Evolutionary conservation across 2,329 filamentous ascomycete genomes (phyloP).

Genomic region (Monosporascus sp.): DNA sequence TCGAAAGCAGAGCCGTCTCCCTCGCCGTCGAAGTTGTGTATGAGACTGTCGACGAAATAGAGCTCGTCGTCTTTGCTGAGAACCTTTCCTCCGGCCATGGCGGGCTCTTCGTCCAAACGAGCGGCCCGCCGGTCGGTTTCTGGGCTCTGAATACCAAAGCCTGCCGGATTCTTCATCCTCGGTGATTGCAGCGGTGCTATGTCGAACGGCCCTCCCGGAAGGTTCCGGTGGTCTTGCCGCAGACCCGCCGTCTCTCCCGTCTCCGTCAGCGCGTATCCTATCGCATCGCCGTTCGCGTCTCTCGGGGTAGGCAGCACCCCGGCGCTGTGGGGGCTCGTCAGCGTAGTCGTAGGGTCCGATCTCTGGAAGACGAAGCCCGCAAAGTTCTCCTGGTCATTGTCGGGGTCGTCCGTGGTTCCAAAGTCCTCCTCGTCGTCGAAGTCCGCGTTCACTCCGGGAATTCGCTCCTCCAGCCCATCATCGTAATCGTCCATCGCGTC

Average conservation of each 20-base stretch:
- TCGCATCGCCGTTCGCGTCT: slow-evolving; percentile 48
- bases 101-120: slow-evolving; percentile 11
- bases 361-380: slow-evolving; percentile 54
- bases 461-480: slow-evolving; percentile 61
- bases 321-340: slow-evolving; percentile 45
- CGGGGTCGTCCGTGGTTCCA: slow-evolving; percentile 37
- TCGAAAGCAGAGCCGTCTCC: slow-evolving; percentile 58
- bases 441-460: slow-evolving; percentile 51
- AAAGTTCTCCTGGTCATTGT: slow-evolving; percentile 57
- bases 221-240: slow-evolving; percentile 8
- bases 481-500: slow-evolving; percentile 63
- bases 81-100: slow-evolving; percentile 5
- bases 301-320: slow-evolving; percentile 48
- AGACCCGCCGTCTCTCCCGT: slow-evolving; percentile 40
- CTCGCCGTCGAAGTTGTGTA: slow-evolving; percentile 46
- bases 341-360: slow-evolving; percentile 45
- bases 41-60: slow-evolving; percentile 64
- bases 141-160: slow-evolving; percentile 40
- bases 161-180: slow-evolving; percentile 23
- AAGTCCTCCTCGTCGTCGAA: slow-evolving; percentile 38
- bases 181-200: slow-evolving; percentile 5
- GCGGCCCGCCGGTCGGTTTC: slow-evolving; percentile 13
- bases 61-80: slow-evolving; percentile 52
- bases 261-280: slow-evolving; percentile 51
- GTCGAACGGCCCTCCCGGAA: slow-evolving; percentile 3